Conservation (phyloP, 352 stramenopile species). For the Phytophthora aleatoria region DNA sequence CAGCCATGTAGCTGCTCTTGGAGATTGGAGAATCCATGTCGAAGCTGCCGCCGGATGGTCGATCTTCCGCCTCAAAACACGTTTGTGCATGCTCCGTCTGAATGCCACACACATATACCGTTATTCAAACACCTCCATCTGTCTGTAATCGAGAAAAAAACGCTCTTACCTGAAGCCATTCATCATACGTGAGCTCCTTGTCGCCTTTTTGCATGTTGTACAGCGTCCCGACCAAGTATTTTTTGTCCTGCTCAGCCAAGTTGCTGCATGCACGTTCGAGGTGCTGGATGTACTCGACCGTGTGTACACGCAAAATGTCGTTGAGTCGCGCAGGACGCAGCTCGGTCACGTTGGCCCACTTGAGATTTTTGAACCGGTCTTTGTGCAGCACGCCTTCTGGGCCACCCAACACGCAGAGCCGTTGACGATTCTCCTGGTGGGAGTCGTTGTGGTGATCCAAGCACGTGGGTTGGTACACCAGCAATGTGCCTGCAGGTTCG, state of each 20-base stretch:
- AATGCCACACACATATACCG: not conserved
- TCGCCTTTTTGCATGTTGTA: slow-evolving; percentile 29
- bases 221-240: slow-evolving; percentile 48
- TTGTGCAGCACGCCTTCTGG: slow-evolving; percentile 70
- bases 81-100: slow-evolving; percentile 51
- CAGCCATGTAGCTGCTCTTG: slow-evolving; percentile 58
- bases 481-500: slow-evolving; percentile 43
- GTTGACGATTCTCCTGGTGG: slow-evolving; percentile 73
- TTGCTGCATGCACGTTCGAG: slow-evolving; percentile 45
- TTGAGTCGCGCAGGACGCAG: slow-evolving; percentile 53
- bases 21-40: slow-evolving; percentile 74
- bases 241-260: slow-evolving; percentile 54
- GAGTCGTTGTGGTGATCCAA: slow-evolving; percentile 78
- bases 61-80: slow-evolving; percentile 54
- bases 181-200: slow-evolving; percentile 42
- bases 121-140: not conserved
- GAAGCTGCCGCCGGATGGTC: slow-evolving; percentile 52
- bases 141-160: not conserved
- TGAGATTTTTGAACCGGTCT: slow-evolving; percentile 63
- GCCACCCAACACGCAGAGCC: slow-evolving; percentile 55
- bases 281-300: slow-evolving; percentile 68
- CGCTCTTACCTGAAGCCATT: slow-evolving; percentile 51
- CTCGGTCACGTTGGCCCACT: slow-evolving; percentile 63
- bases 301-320: slow-evolving; percentile 70
- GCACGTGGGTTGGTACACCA: slow-evolving; percentile 75